Evolutionary conservation across 257 asterid genomes (phyloP).

Genomic region (Capsicum rhomboideum): DNA sequence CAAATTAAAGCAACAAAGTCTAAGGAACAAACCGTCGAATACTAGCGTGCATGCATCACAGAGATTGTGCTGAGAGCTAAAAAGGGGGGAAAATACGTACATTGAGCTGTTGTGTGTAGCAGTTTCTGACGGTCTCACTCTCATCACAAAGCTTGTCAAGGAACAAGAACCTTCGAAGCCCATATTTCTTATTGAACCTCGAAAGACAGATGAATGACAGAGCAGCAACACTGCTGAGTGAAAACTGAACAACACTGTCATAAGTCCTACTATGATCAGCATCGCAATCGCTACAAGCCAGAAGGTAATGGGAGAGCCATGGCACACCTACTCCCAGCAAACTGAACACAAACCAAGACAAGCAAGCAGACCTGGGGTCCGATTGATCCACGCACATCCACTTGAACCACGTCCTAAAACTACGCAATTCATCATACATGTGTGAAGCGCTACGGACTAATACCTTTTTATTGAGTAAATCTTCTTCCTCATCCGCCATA

Average conservation of each 20-base stretch:
- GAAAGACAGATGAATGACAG: slow-evolving; percentile 70
- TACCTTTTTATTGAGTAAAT: background rate
- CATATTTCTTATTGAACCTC: slow-evolving; percentile 44
- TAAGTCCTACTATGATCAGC: slow-evolving; percentile 63
- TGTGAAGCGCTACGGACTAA: slow-evolving; percentile 40
- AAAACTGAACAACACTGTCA: slow-evolving; percentile 69
- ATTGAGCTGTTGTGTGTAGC: slow-evolving; percentile 61
- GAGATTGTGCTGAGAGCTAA: background rate
- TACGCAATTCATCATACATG: slow-evolving; percentile 62
- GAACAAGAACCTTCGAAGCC: slow-evolving; percentile 74
- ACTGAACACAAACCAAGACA: slow-evolving; percentile 70
- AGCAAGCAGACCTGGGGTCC: slow-evolving; percentile 34
- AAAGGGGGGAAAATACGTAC: slow-evolving; percentile 28
- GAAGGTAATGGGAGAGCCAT: slow-evolving; percentile 57
- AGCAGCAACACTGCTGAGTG: slow-evolving; percentile 63
- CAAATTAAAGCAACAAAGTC: background rate
- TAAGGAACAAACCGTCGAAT: background rate
- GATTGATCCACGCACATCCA: slow-evolving; percentile 97
- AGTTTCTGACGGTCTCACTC: slow-evolving; percentile 81
- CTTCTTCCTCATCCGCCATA: background rate
- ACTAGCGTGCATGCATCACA: no score
- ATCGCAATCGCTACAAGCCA: slow-evolving; percentile 68
- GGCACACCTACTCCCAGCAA: slow-evolving; percentile 56
- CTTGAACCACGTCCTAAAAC: slow-evolving; percentile 71
- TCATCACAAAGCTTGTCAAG: slow-evolving; percentile 75